Conservation (phyloP, 306 rosid species). For the Arachis hypogaea region DNA sequence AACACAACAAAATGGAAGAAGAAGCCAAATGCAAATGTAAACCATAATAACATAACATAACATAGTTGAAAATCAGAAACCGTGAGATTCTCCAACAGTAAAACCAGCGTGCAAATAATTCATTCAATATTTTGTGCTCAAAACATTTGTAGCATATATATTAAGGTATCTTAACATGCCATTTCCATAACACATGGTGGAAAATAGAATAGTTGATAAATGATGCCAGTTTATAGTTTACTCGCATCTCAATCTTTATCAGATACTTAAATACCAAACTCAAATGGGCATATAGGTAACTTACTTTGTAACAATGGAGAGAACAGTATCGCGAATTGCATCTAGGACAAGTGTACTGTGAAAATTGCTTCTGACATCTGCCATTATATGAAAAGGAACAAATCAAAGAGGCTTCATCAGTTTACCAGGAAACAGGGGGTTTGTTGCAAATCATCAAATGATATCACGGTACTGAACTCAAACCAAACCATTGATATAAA, state of each 20-base stretch:
- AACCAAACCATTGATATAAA: neutral
- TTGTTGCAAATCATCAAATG: neutral
- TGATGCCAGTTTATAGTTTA: conserved; percentile 2
- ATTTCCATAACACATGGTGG: conserved; percentile 1
- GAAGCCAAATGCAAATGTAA: conserved; percentile 9
- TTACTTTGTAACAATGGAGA: conserved; percentile 85
- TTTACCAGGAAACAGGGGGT: neutral
- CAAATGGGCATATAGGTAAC: conserved; percentile 8
- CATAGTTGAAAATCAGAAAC: conserved; percentile 9
- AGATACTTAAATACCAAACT: conserved; percentile 10
- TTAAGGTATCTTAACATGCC: conserved; percentile 13
- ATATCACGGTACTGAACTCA: neutral
- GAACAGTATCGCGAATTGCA: conserved; percentile 92
- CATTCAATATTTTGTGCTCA: neutral
- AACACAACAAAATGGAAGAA: neutral
- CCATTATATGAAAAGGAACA: conserved; percentile 3
- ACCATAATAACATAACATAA: conserved; percentile 11
- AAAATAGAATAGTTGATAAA: neutral
- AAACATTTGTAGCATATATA: conserved; percentile 5
- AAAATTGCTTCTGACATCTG: conserved; percentile 95
- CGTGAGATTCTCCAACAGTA: neutral
- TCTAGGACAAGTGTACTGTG: conserved; percentile 92
- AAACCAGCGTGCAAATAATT: conserved; percentile 16
- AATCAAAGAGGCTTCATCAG: conserved; percentile 11
- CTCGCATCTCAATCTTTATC: conserved; percentile 8